These are phyloP conservation scores for Hanseniaspora gamundiae DNA, from an alignment of 1,139 yeast genomes.

Conservation along the genomic window DNA sequence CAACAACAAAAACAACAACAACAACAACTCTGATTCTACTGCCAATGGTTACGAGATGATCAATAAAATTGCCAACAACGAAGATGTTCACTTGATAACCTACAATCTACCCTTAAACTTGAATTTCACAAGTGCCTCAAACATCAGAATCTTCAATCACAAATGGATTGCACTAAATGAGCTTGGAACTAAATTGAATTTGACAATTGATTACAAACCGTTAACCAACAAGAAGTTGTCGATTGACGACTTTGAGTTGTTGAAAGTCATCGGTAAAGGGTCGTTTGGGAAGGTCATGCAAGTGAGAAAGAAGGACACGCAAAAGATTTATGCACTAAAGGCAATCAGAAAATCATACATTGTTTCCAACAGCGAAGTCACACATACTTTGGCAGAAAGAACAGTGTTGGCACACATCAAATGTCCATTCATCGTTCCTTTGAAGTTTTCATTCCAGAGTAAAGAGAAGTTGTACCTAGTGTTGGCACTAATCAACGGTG, in stretches of 20 bases:
- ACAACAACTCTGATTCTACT: conserved; percentile 15
- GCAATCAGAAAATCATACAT: conserved; percentile 89
- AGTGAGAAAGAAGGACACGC: conserved; percentile 88
- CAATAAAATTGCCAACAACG: conserved; percentile 25
- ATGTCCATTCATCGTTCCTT: conserved; percentile 96
- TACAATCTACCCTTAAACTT: conserved; percentile 26
- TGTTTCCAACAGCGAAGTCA: conserved; percentile 87
- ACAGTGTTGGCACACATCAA: conserved; percentile 87
- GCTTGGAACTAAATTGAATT: conserved; percentile 34
- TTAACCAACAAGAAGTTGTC: conserved; percentile 56
- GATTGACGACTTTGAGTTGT: conserved; percentile 82
- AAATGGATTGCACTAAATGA: conserved; percentile 30
- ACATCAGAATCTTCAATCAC: conserved; percentile 34
- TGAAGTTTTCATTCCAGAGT: conserved; percentile 91
- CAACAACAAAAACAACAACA: conserved; percentile 6
- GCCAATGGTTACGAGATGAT: conserved; percentile 23
- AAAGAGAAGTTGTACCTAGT: conserved; percentile 87
- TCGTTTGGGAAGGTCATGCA: conserved; percentile 99
- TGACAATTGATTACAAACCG: conserved; percentile 72
- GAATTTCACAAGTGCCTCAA: conserved; percentile 28
- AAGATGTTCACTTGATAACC: conserved; percentile 30
- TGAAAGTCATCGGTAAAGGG: conserved; percentile 94
- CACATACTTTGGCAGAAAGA: conserved; percentile 91
- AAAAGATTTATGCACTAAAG: conserved; percentile 85
- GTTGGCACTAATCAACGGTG: conserved; percentile 89